Base-by-base conservation (phyloP, 2,329 filamentous ascomycete species). In the Cryphonectria nitschkei region DNA sequence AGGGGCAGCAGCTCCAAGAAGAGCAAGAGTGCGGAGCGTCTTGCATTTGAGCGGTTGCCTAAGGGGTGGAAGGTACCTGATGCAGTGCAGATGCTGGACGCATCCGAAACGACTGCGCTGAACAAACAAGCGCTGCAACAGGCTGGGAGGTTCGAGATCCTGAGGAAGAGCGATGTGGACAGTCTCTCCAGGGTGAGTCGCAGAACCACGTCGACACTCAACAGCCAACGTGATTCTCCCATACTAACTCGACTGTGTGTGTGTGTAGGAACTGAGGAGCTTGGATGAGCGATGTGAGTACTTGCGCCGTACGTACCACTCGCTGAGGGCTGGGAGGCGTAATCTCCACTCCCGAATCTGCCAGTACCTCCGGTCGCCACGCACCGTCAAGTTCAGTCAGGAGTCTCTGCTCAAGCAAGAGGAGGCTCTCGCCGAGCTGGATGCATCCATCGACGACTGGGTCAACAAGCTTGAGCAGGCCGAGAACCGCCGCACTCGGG, bases 241-340 rank as follows among this genome's bases (percentile, higher is more conserved):
- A 26, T 62, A 29, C 72, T 73, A 54, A 73, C 2, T 4, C 34
- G n/a, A 13, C 37, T 39, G 37, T 39, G 37, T 39, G 1, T 34
- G 16, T 50, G 46, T 50, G 22, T 74, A 91, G 88, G 93, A 95
- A 81, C 89, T 94, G 68, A 88, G 90, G 65, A 88, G 87, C 70
- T 84, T 95, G n/a, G 92, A 95, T 76, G 91, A 93, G 77, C 88
- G 92, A 69, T 92, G 90, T 69, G 91, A 94, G 74, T 94, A 94
- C 76, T 88, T 95, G 65, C 89, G 92, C 63, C 91, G 89, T 73
- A 95, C 92, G 0, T 93, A 94, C 80, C 90, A 88, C 67, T 93
- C 91, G 6, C 86, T 95, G 22, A 88, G 92, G 19, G 86, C 89
- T n/a, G 92, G 92, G 0, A 90, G 93, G 39, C 91, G 92, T 74